These are phyloP conservation scores for Pseudocercospora vitis DNA, from an alignment of 2,329 filamentous ascomycete species.

Conservation along the genomic window DNA sequence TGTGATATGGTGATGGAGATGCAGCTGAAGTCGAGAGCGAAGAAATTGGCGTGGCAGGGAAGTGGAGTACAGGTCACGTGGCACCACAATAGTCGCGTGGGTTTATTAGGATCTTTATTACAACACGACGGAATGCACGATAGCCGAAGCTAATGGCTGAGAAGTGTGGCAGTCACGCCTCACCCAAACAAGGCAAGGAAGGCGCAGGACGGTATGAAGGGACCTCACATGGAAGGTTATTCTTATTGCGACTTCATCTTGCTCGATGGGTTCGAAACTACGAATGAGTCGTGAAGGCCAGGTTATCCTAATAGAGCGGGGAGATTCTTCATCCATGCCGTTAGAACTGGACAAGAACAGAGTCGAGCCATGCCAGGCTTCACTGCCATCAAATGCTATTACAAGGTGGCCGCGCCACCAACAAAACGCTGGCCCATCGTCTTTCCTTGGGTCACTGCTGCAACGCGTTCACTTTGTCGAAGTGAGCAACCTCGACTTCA, in stretches of 20 bases:
- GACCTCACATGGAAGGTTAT: background rate
- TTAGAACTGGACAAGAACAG: background rate
- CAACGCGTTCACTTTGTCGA: too few relatives aligned
- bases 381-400: too few relatives aligned
- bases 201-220: background rate
- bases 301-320: background rate
- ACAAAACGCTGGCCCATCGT: too few relatives aligned
- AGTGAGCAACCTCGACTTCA: constrained; percentile 37
- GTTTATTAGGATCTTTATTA: too few relatives aligned
- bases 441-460: too few relatives aligned
- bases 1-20: background rate
- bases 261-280: too few relatives aligned
- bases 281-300: too few relatives aligned
- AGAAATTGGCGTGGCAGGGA: background rate
- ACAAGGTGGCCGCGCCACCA: too few relatives aligned
- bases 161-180: background rate
- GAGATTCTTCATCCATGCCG: background rate
- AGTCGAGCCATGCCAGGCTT: background rate
- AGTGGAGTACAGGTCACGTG: background rate
- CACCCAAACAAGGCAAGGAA: background rate
- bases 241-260: constrained; percentile 1
- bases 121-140: background rate
- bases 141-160: background rate
- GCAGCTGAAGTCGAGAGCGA: background rate
- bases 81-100: too few relatives aligned